Evolutionary conservation across 352 stramenopile species (phyloP), one percentile per base, ranked within the genome.

Genomic region (Blastocystis sp.): DNA sequence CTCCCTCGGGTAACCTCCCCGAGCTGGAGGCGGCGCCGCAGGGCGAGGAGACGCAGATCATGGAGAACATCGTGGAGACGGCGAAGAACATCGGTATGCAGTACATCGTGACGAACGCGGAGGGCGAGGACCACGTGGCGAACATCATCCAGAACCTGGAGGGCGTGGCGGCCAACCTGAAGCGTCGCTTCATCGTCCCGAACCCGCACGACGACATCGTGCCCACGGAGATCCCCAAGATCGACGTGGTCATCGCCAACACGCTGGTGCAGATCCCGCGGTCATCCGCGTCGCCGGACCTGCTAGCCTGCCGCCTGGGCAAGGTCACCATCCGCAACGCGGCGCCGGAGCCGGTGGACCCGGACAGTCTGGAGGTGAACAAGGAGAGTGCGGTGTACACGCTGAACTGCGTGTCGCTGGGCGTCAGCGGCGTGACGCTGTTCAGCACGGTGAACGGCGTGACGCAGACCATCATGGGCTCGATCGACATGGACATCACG

Each of bases 191-290:
- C 56, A 84, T 84, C n/a, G 45, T 84, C 19, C 74, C 74, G 52
- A 84, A 84, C 48, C 74, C 74, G 34, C 65, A 69, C 45, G 74
- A 84, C 45, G 74, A 84, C 48, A 28, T 84, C 28, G 74, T 84
- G 21, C 74, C 74, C n/a, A 84, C 74, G 17, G 74, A 84, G 56
- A 67, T 84, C 40, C 74, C 74, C 53, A 28, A 59, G 40, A 59
- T 84, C n/a, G 74, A 84, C 21, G 74, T 84, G 5, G 38, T 84
- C 9, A 84, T 84, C 48, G 74, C 74, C 0, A 84, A 84, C 34
- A 84, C 74, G 23, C 45, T 43, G n/a, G n/a, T 84, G 38, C 52
- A 41, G 3, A 67, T 84, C 48, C 74, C 74, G 4, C 52, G 56
- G 11, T 66, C 74, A 17, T 84, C 74, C 28, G 41, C 40, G n/a